Conservation (phyloP, 2,329 filamentous ascomycete genomes). For the Neodidymelliopsis sp. region DNA sequence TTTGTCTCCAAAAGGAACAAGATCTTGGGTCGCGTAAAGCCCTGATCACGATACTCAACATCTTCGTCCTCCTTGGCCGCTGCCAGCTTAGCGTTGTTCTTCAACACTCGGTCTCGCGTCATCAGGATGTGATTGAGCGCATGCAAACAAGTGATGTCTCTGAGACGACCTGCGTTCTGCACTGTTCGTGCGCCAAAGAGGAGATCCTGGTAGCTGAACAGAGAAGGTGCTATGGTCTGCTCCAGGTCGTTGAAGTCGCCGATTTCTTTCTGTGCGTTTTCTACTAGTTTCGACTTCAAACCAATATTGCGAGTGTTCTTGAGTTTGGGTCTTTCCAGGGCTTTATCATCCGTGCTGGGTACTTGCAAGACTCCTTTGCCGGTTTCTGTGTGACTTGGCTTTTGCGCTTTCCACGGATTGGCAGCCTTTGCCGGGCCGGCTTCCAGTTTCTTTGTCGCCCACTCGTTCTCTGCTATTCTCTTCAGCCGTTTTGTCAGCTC, state of each 20-base stretch:
- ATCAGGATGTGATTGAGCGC: constrained; percentile 92
- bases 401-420: constrained; percentile 57
- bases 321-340: constrained; percentile 28
- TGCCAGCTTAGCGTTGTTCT: constrained; percentile 83
- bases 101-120: constrained; percentile 88
- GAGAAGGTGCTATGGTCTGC: constrained; percentile 70
- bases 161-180: constrained; percentile 71
- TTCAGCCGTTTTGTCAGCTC: constrained; percentile 62
- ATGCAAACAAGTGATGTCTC: constrained; percentile 80
- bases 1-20: constrained; percentile 89
- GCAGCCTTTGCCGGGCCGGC: constrained; percentile 29
- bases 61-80: constrained; percentile 68
- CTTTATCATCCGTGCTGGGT: constrained; percentile 29
- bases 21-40: constrained; percentile 93
- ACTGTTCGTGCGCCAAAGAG: constrained; percentile 76
- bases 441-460: constrained; percentile 53
- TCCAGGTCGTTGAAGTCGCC: constrained; percentile 67
- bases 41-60: constrained; percentile 85
- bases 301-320: constrained; percentile 38
- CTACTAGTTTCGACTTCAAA: constrained; percentile 43
- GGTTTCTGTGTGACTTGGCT: constrained; percentile 33
- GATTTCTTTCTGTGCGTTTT: constrained; percentile 41
- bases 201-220: constrained; percentile 85
- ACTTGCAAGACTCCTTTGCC: constrained; percentile 41
- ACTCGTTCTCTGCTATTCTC: constrained; percentile 57